Evolutionary conservation across 192 early-diverging fungal species (phyloP), one percentile per base, ranked within the genome.

Genomic region (Umbelopsis vinacea): DNA sequence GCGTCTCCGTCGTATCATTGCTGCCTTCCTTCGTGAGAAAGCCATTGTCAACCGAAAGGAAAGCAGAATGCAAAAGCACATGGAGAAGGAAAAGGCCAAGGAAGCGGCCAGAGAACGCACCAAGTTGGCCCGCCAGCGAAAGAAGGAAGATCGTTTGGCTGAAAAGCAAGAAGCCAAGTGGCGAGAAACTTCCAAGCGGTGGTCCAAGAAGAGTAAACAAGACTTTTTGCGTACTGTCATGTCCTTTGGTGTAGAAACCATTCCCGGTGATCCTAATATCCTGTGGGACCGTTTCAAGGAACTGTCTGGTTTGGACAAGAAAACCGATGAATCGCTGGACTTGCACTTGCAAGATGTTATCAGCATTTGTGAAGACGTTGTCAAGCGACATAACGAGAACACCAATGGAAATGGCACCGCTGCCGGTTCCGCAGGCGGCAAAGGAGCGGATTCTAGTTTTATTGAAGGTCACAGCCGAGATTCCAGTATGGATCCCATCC

Each of bases 231-330:
- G 81, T 69, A 86, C 85, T 1, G 78, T 88, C 29, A 73, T 81
- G 9, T 88, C 87, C 10, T 88, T 86, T 72, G 87, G 87, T 69
- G 80, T 85, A 8, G 87, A 85, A 38, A 77, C 75, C 4, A 53
- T 75, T 24, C 68, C 75, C 10, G 80, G 69, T 46, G 79, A 82
- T 37, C 70, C 77, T 6, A 72, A 29, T 52, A 53, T 54, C 4
- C 78, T 79, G 35, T 95, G 93, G 93, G 79, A 76, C 1, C 78
- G 84, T 4, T 94, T 95, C 81, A 91, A 88, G 54, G 88, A 90
- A 52, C 74, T 94, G 14, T 78, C 91, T 43, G 86, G 89, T 40
- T 66, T 95, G 29, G 70, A 74, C 14, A 83, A 83, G 50, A 92
- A 93, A 77, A 76, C 90, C 6, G 87, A 89, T 63, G 89, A 92